Base-by-base conservation (phyloP, 1,284 basidiomycete genomes). In the Sporisorium sorghi region DNA sequence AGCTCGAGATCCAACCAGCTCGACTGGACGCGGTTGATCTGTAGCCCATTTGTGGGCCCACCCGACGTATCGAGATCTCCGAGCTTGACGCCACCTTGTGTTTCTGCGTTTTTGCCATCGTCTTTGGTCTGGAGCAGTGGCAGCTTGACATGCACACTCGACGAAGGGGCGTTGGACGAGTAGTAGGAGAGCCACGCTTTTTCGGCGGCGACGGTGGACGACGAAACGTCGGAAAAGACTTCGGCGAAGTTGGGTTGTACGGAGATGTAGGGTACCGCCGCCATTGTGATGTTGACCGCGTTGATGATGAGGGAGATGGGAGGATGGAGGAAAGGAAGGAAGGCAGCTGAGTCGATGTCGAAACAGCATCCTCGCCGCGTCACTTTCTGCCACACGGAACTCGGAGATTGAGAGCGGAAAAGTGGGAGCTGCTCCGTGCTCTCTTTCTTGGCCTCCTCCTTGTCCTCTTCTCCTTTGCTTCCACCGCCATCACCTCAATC, bases 171-270 rank as follows among this genome's bases (percentile, higher is more conserved):
- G 37, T 80, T 80, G 39, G 58, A 52, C 12, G 72, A 26, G 85
- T 92, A 92, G 83, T 89, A 90, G 0, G 91, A 91, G 3, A 92
- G 84, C 91, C 91, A 92, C 76, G 90, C 88, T 47, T 87, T 87
- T 64, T 92, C 91, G 3, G 83, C 85, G 0, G 89, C 87, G 5
- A 90, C 84, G 5, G 87, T 57, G 8, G 88, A 90, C 21, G 87
- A 85, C 1, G 73, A 63, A 2, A 92, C 88, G 70, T 92, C 91
- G 19, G 87, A 84, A 23, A 91, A 85, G 3, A 91, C 88, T 35
- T 86, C 84, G 2, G 86, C 81, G 64, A 90, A 89, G 35, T 89
- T 88, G 15, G 88, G 88, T 80, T 92, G 91, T 12, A 91, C 85
- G 0, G 90, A 89, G 39, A 89, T 69, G 55, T 83, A 80, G 0